Evolutionary conservation across 805 yeast species (phyloP).

Genomic region (Naumovozyma baii): DNA sequence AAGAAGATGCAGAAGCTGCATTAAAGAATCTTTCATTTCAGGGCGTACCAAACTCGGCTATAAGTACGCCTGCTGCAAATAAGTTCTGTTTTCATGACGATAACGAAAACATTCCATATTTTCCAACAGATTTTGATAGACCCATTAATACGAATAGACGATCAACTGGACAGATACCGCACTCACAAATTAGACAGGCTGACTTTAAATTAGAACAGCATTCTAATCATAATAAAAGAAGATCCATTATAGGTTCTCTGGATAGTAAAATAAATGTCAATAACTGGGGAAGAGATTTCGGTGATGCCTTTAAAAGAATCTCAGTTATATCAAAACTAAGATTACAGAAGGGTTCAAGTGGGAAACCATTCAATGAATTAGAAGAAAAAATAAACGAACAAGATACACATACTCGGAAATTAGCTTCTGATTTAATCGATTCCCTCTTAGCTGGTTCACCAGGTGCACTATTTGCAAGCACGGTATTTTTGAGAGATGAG

Average conservation of each 20-base stretch:
- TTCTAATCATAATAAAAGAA: not conserved
- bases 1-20: no score
- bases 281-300: constrained; percentile 24
- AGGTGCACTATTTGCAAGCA: constrained; percentile 62
- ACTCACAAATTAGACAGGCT: not conserved
- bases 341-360: not conserved
- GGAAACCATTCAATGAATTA: no score
- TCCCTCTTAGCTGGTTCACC: constrained; percentile 61
- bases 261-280: not conserved
- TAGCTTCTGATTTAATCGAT: constrained; percentile 38
- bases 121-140: not conserved
- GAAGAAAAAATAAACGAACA: not conserved
- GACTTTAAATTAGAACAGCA: not conserved
- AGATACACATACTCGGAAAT: constrained; percentile 14
- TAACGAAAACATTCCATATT: not conserved
- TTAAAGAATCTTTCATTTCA: constrained; percentile 24
- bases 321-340: constrained; percentile 15
- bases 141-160: not conserved
- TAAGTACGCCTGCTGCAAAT: not conserved
- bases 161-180: not conserved
- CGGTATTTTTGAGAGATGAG: constrained; percentile 69
- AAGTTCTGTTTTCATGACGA: not conserved
- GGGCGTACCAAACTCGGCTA: constrained; percentile 24
- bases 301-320: constrained; percentile 20
- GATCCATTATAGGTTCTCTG: constrained; percentile 4